These are phyloP conservation scores for Westerdykella aurantiaca DNA, from an alignment of 2,329 filamentous ascomycete genomes.

Conservation along the genomic window DNA sequence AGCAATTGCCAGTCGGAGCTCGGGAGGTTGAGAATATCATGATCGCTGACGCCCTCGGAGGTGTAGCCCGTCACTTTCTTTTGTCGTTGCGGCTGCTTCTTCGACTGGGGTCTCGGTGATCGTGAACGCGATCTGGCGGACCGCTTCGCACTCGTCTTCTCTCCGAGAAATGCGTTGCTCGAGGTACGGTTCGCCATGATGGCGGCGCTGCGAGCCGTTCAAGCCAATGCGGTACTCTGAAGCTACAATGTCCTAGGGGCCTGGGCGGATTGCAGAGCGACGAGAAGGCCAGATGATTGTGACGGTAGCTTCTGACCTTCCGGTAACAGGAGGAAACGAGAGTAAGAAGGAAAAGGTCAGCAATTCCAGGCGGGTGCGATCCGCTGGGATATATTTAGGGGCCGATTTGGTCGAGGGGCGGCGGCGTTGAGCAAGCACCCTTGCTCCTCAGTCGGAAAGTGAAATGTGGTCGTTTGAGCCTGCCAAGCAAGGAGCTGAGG, in stretches of 20 bases:
- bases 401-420: conserved; percentile 5
- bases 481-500: conserved; percentile 15
- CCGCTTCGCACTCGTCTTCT: conserved; percentile 27
- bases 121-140: conserved; percentile 33
- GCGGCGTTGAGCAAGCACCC: conserved; percentile 16
- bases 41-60: conserved; percentile 75
- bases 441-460: conserved; percentile 16
- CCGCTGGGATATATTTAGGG: conserved; percentile 15
- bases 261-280: too few species aligned
- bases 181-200: conserved; percentile 33
- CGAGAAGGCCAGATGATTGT: too few species aligned
- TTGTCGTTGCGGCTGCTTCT: conserved; percentile 23
- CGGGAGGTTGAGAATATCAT: conserved; percentile 87
- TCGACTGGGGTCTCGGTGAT: conserved; percentile 24
- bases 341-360: conserved; percentile 28
- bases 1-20: conserved; percentile 76
- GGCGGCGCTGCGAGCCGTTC: conserved; percentile 17
- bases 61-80: conserved; percentile 53
- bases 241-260: not conserved
- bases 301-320: too few species aligned
- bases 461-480: conserved; percentile 24
- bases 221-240: not conserved
- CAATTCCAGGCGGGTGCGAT: conserved; percentile 14
- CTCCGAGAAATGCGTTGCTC: conserved; percentile 25
- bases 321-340: conserved; percentile 24